Conservation (phyloP, 306 rosid genomes). For the Purshia tridentata region DNA sequence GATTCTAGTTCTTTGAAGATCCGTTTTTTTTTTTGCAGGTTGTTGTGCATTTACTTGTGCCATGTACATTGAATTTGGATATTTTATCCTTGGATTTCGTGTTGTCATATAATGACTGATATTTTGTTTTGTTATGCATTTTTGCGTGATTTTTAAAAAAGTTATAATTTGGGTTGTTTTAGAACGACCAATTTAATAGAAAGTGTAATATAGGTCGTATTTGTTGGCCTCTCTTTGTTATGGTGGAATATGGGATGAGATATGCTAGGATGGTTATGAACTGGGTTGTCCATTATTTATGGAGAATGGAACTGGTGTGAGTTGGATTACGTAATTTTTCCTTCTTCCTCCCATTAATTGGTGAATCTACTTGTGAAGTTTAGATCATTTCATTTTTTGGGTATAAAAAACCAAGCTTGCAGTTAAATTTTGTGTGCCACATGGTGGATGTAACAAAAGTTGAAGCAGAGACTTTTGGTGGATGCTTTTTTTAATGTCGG, state of each 20-base stretch:
- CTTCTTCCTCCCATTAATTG: neutral
- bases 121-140: neutral
- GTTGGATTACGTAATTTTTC: too few species aligned
- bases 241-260: neutral
- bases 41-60: conserved; percentile 9
- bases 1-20: conserved; percentile 1
- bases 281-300: neutral
- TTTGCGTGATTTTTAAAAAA: too few species aligned
- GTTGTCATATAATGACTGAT: neutral
- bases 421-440: neutral
- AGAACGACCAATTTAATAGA: neutral
- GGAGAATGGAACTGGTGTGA: too few species aligned
- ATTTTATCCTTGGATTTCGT: too few species aligned
- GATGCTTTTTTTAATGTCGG: neutral
- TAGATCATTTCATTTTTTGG: neutral
- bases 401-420: neutral
- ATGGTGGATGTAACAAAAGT: conserved; percentile 1
- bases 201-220: neutral
- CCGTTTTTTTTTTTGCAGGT: neutral
- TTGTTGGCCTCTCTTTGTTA: neutral
- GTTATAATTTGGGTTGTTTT: neutral
- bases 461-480: neutral
- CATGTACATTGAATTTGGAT: neutral
- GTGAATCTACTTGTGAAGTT: neutral
- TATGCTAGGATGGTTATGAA: neutral